These are phyloP conservation scores for Irpex rosettiformis DNA, from an alignment of 1,284 basidiomycete genomes.

Conservation along the genomic window DNA sequence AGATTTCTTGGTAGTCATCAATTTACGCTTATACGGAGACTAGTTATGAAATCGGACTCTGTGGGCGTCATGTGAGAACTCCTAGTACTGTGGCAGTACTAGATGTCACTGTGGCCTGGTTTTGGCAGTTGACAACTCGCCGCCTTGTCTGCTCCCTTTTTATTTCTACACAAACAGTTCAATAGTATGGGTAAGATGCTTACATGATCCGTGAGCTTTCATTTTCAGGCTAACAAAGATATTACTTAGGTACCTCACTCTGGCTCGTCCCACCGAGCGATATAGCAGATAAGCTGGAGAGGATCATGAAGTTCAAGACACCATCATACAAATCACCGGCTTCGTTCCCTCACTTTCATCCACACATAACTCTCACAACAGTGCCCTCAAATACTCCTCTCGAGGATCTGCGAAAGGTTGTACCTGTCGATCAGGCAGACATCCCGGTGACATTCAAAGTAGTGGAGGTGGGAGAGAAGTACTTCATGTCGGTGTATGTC, in stretches of 20 bases:
- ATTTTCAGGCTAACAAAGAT: too few relatives aligned
- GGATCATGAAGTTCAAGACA: constrained; percentile 31
- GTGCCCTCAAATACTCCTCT: constrained; percentile 34
- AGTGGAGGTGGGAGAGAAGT: constrained; percentile 54
- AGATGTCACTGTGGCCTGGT: too few relatives aligned
- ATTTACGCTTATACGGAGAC: too few relatives aligned
- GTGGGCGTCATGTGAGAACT: too few relatives aligned
- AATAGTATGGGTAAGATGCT: too few relatives aligned
- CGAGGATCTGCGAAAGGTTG: constrained; percentile 35
- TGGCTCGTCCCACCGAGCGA: constrained; percentile 57
- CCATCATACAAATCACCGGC: constrained; percentile 23
- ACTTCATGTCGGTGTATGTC: constrained; percentile 69
- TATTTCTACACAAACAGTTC: too few relatives aligned
- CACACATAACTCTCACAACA: constrained; percentile 68
- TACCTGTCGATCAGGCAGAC: constrained; percentile 34
- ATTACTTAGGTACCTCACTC: constrained; percentile 44
- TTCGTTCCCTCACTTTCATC: constrained; percentile 58
- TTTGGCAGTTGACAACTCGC: too few relatives aligned
- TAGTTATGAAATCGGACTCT: too few relatives aligned
- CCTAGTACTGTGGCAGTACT: too few relatives aligned
- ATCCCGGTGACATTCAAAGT: constrained; percentile 47
- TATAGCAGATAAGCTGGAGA: constrained; percentile 38
- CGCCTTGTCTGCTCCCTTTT: too few relatives aligned
- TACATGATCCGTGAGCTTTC: too few relatives aligned
- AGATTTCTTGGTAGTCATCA: too few relatives aligned